Evolutionary conservation across 176 grass and related monocot species (phyloP), one percentile per base, ranked within the genome.

Genomic region (Aegilops tauschii): DNA sequence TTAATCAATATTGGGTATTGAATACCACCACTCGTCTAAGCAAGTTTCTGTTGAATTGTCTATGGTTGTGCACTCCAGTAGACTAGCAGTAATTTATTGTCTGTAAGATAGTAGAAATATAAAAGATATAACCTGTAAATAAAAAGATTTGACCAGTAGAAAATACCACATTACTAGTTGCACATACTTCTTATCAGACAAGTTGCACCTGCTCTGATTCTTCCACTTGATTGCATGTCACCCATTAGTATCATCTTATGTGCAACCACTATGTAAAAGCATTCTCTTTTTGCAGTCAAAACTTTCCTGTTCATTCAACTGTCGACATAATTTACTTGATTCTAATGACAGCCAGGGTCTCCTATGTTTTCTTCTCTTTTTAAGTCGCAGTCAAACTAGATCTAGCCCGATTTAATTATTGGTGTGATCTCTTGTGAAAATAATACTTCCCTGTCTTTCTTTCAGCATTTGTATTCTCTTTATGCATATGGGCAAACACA

Each of bases 381-480:
- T 8, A 70, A 32, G 4, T 35, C 16, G 18, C 44, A 30, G 30
- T 73, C 21, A 88, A 79, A 52, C 7, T 66, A 0, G 14, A 36
- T 81, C 63, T 74, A 39, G 12, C n/a, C 31, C 1, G 40, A 68
- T 35, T 67, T 42, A 21, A 12, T 56, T 58, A 29, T 47, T 76
- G 14, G 37, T 76, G 35, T 37, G 16, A 30, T 81, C 81, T 68
- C 40, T 76, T 86, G n/a, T 78, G 30, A 65, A 85, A 36, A 21
- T 78, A 34, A 61, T 77, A 77, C 70, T 16, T 80, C 35, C 23
- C 32, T 86, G 61, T 27, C 23, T 64, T 64, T 63, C 50, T 71
- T 64, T 78, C 30, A 45, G 40, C 31, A 89, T 73, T 61, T 39
- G 2, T 86, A 40, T 65, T 65, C 31, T 86, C 34, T 30, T 73